Percentiles rank a stretch among this genome's conserved stretches.
Conservation (phyloP, 2,329 filamentous ascomycete genomes). For the Orbilia brochopaga region DNA sequence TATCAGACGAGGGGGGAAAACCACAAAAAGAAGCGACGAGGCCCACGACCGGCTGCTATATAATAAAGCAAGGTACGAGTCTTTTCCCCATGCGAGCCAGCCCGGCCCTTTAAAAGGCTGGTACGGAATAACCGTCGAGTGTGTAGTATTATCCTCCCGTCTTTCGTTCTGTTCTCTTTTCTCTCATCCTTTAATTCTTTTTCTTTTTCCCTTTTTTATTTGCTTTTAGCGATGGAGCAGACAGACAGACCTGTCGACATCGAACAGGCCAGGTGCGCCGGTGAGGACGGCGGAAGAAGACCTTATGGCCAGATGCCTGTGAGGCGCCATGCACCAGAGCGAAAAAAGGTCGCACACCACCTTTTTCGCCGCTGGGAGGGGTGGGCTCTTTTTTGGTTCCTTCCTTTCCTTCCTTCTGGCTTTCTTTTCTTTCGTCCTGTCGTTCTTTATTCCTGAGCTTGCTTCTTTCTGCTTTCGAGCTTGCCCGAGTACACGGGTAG, state of each 20-base stretch:
- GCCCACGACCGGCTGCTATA: constrained; percentile 46
- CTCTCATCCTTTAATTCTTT: constrained; percentile 24
- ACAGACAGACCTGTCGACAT: constrained; percentile 31
- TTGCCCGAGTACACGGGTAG: background rate
- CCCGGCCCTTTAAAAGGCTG: constrained; percentile 31
- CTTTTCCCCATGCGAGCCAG: constrained; percentile 48
- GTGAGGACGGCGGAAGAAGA: constrained; percentile 19
- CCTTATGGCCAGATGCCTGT: constrained; percentile 50
- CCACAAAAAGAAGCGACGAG: constrained; percentile 46
- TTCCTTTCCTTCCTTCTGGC: constrained; percentile 16
- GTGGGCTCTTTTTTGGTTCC: constrained; percentile 46
- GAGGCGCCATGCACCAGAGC: constrained; percentile 35
- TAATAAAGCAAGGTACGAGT: constrained; percentile 49
- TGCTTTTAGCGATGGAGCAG: constrained; percentile 11
- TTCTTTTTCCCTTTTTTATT: constrained; percentile 10
- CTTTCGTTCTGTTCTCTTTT: constrained; percentile 10
- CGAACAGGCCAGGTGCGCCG: constrained; percentile 47
- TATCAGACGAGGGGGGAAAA: constrained; percentile 46
- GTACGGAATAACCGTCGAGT: background rate
- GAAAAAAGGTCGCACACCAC: constrained; percentile 51
- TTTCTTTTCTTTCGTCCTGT: too few relatives aligned
- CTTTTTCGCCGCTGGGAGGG: constrained; percentile 30
- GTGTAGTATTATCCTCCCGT: constrained; percentile 11
- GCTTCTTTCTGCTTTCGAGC: too few relatives aligned
- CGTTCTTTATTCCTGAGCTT: too few relatives aligned